phyloP scores from a whole-genome alignment of 768 basidiomycete genomes.

The Grammothele lineata region DNA sequence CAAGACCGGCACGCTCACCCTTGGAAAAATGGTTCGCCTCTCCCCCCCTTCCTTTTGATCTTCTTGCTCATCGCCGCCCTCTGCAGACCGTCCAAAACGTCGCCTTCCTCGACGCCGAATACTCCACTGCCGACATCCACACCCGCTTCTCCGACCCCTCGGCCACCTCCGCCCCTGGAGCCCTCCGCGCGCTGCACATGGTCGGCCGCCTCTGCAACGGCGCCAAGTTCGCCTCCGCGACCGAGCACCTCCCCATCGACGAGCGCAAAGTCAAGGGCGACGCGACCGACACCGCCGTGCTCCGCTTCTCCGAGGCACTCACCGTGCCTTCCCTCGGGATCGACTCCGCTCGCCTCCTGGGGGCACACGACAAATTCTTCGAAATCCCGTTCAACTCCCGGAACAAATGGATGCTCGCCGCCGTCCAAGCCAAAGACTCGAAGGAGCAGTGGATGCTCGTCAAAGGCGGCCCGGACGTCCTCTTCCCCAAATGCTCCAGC shows the following conservation, averaged over 20 bases:
- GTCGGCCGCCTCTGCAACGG: conserved; percentile 56
- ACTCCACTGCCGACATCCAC: conserved; percentile 21
- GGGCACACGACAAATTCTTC: conserved; percentile 20
- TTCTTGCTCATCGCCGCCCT: too few species aligned
- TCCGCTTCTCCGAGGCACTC: conserved; percentile 42
- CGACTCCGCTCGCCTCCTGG: conserved; percentile 1
- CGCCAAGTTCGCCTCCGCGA: conserved; percentile 41
- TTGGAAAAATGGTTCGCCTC: conserved; percentile 40
- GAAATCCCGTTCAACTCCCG: conserved; percentile 36
- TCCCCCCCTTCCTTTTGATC: background rate
- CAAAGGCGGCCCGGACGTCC: conserved; percentile 60
- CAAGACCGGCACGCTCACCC: conserved; percentile 60
- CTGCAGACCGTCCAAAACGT: conserved; percentile 37
- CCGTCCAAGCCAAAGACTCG: conserved; percentile 25
- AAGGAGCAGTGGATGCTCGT: conserved; percentile 39
- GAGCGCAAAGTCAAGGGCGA: conserved; percentile 42
- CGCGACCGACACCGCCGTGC: conserved; percentile 53
- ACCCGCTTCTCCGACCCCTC: conserved; percentile 5
- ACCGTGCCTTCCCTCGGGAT: conserved; percentile 6
- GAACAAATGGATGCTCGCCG: conserved; percentile 56
- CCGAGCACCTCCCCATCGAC: conserved; percentile 24
- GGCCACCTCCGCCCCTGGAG: conserved; percentile 16
- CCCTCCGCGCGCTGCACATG: conserved; percentile 29
- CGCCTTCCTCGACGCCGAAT: conserved; percentile 31
- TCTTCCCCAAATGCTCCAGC: conserved; percentile 37